These are phyloP conservation scores for Penstemon davidsonii DNA, from an alignment of 257 asterid genomes.

Conservation along the genomic window DNA sequence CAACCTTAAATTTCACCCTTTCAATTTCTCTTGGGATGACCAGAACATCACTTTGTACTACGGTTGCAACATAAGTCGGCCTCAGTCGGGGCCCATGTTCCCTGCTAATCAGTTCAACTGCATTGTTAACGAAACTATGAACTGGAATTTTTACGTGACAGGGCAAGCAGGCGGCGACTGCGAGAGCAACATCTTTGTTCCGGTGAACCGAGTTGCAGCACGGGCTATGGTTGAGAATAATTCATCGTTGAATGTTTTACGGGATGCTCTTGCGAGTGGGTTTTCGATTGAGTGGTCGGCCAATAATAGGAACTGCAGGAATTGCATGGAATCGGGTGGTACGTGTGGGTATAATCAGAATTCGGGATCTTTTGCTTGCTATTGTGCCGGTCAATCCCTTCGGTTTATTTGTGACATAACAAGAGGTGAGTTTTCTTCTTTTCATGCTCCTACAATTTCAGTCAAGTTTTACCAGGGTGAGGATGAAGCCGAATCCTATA, in stretches of 20 bases:
- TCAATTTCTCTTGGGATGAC: slow-evolving; percentile 19
- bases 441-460: no score
- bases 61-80: slow-evolving; percentile 22
- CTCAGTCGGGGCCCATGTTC: not conserved
- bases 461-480: no score
- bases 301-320: no score
- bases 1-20: slow-evolving; percentile 32
- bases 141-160: slow-evolving; percentile 9
- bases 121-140: not conserved
- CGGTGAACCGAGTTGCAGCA: slow-evolving; percentile 28
- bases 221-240: not conserved
- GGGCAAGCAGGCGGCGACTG: not conserved
- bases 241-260: not conserved
- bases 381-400: no score
- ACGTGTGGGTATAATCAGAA: no score
- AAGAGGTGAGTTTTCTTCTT: not conserved
- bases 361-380: no score
- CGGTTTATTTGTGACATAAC: no score
- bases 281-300: slow-evolving; percentile 34
- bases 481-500: no score
- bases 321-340: no score
- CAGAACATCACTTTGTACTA: slow-evolving; percentile 45
- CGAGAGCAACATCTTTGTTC: slow-evolving; percentile 26
- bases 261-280: slow-evolving; percentile 37
- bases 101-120: slow-evolving; percentile 23